These are phyloP conservation scores for Neopestalotiopsis sp. DNA, from an alignment of 2,329 filamentous ascomycete species.

Conservation along the genomic window DNA sequence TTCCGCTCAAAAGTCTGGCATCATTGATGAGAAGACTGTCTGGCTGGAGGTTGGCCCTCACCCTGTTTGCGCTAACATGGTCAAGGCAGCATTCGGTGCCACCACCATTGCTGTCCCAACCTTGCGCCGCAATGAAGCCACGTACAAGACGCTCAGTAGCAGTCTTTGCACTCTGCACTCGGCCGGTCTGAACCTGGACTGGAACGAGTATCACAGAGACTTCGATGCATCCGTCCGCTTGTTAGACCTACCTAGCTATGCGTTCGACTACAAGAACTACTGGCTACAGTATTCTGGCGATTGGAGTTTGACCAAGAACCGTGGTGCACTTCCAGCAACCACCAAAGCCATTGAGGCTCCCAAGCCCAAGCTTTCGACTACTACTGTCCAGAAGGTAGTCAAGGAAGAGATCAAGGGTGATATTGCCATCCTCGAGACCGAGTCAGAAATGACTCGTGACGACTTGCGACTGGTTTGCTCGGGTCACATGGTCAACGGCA, in stretches of 20 bases:
- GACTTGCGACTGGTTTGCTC: slow-evolving; percentile 66
- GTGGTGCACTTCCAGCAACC: slow-evolving; percentile 54
- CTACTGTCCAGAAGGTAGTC: slow-evolving; percentile 68
- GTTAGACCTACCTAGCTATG: slow-evolving; percentile 70
- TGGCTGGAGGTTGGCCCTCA: slow-evolving; percentile 80
- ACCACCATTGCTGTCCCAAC: slow-evolving; percentile 62
- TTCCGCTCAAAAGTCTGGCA: slow-evolving; percentile 60
- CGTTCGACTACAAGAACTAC: slow-evolving; percentile 74
- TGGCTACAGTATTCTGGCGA: slow-evolving; percentile 67
- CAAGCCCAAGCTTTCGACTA: slow-evolving; percentile 65
- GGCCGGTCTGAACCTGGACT: slow-evolving; percentile 64
- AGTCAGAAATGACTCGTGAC: slow-evolving; percentile 68
- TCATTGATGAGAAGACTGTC: slow-evolving; percentile 68
- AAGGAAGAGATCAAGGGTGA: slow-evolving; percentile 67
- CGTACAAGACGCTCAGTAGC: slow-evolving; percentile 66
- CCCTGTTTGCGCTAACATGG: slow-evolving; percentile 70
- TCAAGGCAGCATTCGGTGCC: slow-evolving; percentile 66
- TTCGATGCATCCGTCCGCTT: slow-evolving; percentile 63
- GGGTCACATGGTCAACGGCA: slow-evolving; percentile 72
- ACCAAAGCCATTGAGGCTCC: slow-evolving; percentile 33
- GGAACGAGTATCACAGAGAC: slow-evolving; percentile 69
- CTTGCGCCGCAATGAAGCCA: slow-evolving; percentile 64
- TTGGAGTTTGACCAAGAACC: slow-evolving; percentile 71
- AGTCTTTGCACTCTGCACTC: slow-evolving; percentile 62
- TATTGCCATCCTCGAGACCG: slow-evolving; percentile 63